phyloP scores from a whole-genome alignment of 495 filamentous ascomycete genomes.

The Lindgomyces ingoldianus region DNA sequence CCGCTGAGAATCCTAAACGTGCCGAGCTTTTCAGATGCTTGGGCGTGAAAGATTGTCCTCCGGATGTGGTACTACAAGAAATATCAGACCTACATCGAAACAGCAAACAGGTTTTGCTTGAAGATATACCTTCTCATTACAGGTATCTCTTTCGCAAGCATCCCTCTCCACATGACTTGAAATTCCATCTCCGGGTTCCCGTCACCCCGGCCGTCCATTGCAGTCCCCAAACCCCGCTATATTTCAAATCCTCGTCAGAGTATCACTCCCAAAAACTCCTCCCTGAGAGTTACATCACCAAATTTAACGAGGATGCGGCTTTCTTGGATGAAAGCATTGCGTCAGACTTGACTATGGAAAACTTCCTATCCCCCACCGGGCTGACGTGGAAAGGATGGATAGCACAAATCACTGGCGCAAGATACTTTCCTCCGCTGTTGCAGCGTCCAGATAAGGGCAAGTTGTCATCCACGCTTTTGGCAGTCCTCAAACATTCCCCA shows the following conservation, averaged over 20 bases:
- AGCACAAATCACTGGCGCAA: background rate
- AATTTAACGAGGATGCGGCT: background rate
- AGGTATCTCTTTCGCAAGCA: background rate
- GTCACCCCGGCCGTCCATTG: background rate
- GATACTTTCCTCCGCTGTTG: constrained; percentile 6
- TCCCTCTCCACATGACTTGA: background rate
- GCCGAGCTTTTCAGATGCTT: background rate
- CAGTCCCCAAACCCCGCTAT: background rate
- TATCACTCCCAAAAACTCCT: constrained; percentile 12
- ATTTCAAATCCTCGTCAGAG: background rate
- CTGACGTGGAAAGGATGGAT: constrained; percentile 10
- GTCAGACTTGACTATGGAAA: background rate
- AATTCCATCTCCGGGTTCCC: background rate
- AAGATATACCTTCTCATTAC: background rate
- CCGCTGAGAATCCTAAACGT: background rate
- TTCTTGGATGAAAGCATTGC: background rate
- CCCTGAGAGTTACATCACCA: background rate
- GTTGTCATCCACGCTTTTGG: background rate
- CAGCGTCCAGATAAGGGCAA: background rate
- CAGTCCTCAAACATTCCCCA: background rate
- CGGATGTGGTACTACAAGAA: background rate
- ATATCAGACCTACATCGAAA: background rate
- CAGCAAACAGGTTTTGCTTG: background rate
- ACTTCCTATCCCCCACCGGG: no score
- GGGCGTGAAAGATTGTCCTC: constrained; percentile 9